phyloP scores from a whole-genome alignment of 192 early-diverging fungal genomes.

The Cladochytrium replicatum region DNA sequence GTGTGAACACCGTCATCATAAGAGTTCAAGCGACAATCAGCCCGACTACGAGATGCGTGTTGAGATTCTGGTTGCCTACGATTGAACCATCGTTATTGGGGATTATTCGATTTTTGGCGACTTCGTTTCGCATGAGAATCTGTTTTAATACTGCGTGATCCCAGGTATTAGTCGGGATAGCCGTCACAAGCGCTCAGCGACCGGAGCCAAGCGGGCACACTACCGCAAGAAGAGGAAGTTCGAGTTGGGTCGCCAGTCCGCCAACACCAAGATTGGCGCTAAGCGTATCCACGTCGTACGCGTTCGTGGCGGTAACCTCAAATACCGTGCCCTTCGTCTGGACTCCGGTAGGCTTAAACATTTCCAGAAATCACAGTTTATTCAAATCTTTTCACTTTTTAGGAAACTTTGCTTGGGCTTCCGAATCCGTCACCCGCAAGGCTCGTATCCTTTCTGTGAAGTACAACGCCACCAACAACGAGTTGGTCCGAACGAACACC shows the following conservation, averaged over 20 bases:
- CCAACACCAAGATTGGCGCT: slow-evolving; percentile 93
- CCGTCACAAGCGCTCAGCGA: slow-evolving; percentile 96
- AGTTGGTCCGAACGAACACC: slow-evolving; percentile 99
- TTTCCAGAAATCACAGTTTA: too few relatives aligned
- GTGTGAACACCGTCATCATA: too few relatives aligned
- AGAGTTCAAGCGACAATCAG: too few relatives aligned
- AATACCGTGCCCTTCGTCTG: slow-evolving; percentile 95
- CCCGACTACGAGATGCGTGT: too few relatives aligned
- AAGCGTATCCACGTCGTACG: slow-evolving; percentile 95
- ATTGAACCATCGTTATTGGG: too few relatives aligned
- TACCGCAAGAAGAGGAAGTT: slow-evolving; percentile 99
- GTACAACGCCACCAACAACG: slow-evolving; percentile 99
- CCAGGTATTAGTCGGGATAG: slow-evolving; percentile 99
- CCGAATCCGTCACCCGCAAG: slow-evolving; percentile 90
- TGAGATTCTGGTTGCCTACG: too few relatives aligned
- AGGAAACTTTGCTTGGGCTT: slow-evolving; percentile 98
- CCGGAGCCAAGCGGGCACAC: slow-evolving; percentile 97
- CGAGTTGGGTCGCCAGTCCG: slow-evolving; percentile 97
- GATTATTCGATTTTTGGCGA: too few relatives aligned
- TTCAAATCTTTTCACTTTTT: too few relatives aligned
- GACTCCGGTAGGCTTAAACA: slow-evolving; percentile 64
- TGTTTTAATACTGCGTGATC: too few relatives aligned
- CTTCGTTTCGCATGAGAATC: too few relatives aligned
- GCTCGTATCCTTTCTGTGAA: slow-evolving; percentile 89
- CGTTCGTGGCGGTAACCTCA: slow-evolving; percentile 97